A percentile compares a stretch with the other conserved stretches of the same genome.
phyloP scores from a whole-genome alignment of 257 asterid species.

The Fraxinus pennsylvanica region DNA sequence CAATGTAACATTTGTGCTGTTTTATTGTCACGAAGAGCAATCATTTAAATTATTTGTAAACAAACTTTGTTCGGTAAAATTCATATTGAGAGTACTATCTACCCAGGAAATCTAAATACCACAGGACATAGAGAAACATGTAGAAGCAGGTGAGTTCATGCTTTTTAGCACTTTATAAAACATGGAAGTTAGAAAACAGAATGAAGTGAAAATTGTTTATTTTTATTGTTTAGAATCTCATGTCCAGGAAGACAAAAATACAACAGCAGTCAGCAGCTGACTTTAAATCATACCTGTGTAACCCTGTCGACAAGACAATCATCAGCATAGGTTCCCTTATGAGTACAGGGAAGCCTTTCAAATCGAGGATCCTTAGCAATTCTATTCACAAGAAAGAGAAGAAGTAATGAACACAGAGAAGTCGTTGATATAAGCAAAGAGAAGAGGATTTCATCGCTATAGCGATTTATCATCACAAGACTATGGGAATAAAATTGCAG shows the following conservation, averaged over 20 bases:
- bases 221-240: not conserved
- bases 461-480: conserved; percentile 4
- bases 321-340: conserved; percentile 99
- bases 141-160: not conserved
- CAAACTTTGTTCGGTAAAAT: conserved; percentile 2
- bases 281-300: conserved; percentile 58
- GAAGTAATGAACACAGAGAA: not conserved
- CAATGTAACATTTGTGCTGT: conserved; percentile 96
- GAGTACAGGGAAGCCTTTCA: conserved; percentile 96
- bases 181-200: not conserved
- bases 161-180: not conserved
- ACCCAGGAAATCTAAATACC: not conserved
- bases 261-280: not conserved
- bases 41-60: conserved; percentile 1
- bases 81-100: not conserved
- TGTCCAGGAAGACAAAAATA: not conserved
- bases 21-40: conserved; percentile 25
- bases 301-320: conserved; percentile 93
- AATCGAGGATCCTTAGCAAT: conserved; percentile 98
- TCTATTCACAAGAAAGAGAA: conserved; percentile 37
- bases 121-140: not conserved
- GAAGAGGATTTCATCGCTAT: not conserved
- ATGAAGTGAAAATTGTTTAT: not conserved
- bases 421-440: not conserved
- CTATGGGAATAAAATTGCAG: not conserved